Conservation (phyloP, 2,329 filamentous ascomycete species). For the Aspergillus tubingensis region DNA sequence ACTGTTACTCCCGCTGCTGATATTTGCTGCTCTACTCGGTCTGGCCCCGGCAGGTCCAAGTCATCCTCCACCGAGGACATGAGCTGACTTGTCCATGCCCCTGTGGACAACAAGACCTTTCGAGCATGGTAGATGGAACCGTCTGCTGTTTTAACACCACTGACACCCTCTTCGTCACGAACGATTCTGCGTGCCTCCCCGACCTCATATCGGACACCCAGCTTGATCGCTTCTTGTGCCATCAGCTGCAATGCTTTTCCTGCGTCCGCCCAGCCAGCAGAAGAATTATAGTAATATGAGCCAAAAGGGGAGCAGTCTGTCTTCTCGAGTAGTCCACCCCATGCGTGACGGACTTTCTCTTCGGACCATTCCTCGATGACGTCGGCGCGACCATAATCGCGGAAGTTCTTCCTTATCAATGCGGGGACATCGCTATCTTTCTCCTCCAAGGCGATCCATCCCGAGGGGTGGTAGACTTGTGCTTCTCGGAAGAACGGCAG, state of each 20-base stretch:
- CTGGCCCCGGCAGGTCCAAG: slow-evolving; percentile 48
- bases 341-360: slow-evolving; percentile 42
- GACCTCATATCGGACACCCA: slow-evolving; percentile 49
- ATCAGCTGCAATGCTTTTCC: slow-evolving; percentile 49
- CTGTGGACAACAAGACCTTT: slow-evolving; percentile 57
- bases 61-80: slow-evolving; percentile 54
- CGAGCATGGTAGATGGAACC: slow-evolving; percentile 54
- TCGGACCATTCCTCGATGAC: slow-evolving; percentile 48
- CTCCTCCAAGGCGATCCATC: slow-evolving; percentile 60
- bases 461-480: slow-evolving; percentile 59
- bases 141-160: slow-evolving; percentile 51
- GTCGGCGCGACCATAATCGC: slow-evolving; percentile 46
- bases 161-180: slow-evolving; percentile 37
- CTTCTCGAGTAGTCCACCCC: slow-evolving; percentile 43
- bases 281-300: slow-evolving; percentile 52
- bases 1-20: slow-evolving; percentile 63
- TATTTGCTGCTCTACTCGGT: slow-evolving; percentile 54
- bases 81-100: slow-evolving; percentile 58
- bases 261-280: slow-evolving; percentile 58
- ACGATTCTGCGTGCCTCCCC: slow-evolving; percentile 51
- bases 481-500: slow-evolving; percentile 59
- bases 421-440: slow-evolving; percentile 50
- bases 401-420: slow-evolving; percentile 58
- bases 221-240: slow-evolving; percentile 45
- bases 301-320: slow-evolving; percentile 42